These are phyloP conservation scores for Penicillium aurantiogriseum DNA, from an alignment of 2,329 filamentous ascomycete species.

Conservation along the genomic window DNA sequence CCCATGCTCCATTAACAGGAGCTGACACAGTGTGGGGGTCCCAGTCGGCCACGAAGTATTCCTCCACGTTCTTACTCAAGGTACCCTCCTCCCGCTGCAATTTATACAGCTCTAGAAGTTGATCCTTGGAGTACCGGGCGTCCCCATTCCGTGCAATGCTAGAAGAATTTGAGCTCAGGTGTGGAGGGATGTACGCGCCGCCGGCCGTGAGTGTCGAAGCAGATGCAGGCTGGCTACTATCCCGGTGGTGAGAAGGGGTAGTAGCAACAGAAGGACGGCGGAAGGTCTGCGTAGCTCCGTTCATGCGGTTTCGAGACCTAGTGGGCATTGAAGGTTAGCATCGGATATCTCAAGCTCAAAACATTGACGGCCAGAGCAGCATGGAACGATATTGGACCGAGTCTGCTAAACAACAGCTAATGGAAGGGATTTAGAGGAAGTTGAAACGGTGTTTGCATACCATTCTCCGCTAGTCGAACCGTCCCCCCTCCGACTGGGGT, in stretches of 20 bases:
- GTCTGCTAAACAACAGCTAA: not conserved
- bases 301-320: conserved; percentile 61
- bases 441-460: conserved; percentile 50
- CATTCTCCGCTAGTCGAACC: conserved; percentile 64
- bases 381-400: not conserved
- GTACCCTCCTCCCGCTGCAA: conserved; percentile 54
- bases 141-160: conserved; percentile 54
- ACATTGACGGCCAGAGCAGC: conserved; percentile 5
- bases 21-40: conserved; percentile 71
- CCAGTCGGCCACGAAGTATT: conserved; percentile 74
- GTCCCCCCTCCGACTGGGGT: conserved; percentile 60
- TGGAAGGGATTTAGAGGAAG: not conserved
- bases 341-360: conserved; percentile 11
- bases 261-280: conserved; percentile 62
- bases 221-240: conserved; percentile 41
- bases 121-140: conserved; percentile 71
- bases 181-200: conserved; percentile 60
- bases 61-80: conserved; percentile 61
- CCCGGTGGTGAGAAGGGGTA: conserved; percentile 49
- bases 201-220: conserved; percentile 41
- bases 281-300: conserved; percentile 67
- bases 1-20: conserved; percentile 64
- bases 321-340: conserved; percentile 17
- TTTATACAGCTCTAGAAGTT: conserved; percentile 73
- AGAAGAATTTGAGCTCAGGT: conserved; percentile 54